Evolutionary conservation across 2,329 filamentous ascomycete species (phyloP).

Genomic region (Hypoxylon sp.): DNA sequence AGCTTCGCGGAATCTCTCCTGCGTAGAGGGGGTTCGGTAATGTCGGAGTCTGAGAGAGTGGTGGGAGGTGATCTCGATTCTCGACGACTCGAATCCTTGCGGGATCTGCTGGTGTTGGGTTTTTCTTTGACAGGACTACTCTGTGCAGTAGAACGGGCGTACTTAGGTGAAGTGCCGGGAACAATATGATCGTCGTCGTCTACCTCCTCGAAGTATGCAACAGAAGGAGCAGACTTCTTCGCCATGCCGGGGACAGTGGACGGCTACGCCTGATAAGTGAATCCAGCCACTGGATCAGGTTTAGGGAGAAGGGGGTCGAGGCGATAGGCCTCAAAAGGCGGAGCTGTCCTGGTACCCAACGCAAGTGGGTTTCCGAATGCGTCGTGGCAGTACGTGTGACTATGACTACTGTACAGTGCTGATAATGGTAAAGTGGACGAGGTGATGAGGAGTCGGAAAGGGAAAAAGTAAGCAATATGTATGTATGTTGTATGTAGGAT

Average conservation of each 20-base stretch:
- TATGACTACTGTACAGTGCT: constrained; percentile 36
- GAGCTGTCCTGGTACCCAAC: constrained; percentile 43
- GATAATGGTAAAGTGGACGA: constrained; percentile 35
- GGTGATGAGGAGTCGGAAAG: constrained; percentile 27
- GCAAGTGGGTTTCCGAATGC: constrained; percentile 39
- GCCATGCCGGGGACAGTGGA: constrained; percentile 54
- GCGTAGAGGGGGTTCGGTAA: constrained; percentile 54
- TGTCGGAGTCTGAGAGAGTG: constrained; percentile 55
- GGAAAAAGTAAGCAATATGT: constrained; percentile 24
- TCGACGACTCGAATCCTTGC: constrained; percentile 55
- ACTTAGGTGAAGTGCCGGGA: constrained; percentile 54
- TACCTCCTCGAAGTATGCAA: constrained; percentile 62
- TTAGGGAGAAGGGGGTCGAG: constrained; percentile 7
- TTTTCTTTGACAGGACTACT: constrained; percentile 58
- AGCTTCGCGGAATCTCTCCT: constrained; percentile 42
- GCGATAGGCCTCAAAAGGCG: constrained; percentile 35
- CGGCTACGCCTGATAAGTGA: constrained; percentile 39
- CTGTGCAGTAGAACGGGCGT: constrained; percentile 61
- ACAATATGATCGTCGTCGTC: constrained; percentile 61
- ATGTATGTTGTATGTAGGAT: constrained; percentile 23
- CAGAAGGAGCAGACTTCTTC: constrained; percentile 52
- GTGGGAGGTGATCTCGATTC: constrained; percentile 55
- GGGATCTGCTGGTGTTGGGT: constrained; percentile 64
- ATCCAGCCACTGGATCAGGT: constrained; percentile 41
- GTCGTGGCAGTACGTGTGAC: constrained; percentile 36